Base-by-base conservation (phyloP, 306 rosid species). In the Parietaria judaica region DNA sequence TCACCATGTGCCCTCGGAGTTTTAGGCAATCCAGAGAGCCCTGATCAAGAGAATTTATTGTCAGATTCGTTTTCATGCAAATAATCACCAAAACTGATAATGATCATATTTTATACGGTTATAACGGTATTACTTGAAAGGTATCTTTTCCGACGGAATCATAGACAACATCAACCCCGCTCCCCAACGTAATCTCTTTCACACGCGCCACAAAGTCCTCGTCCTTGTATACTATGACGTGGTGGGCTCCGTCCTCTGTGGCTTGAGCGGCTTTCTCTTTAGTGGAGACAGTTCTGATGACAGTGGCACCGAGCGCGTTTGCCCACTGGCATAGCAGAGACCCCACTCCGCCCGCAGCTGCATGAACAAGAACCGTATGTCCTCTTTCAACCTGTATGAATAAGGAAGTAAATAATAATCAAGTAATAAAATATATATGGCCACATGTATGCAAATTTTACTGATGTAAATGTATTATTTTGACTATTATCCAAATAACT, bases 311-410 rank as follows among this genome's bases (percentile, higher is more conserved):
- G 54, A 91, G 90, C 54, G 83, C 84, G 64, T 83, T 83, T 69
- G 84, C 95, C 98, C 98, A 87, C 60, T 91, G 98, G 73, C 96
- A 78, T 75, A 91, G 74, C n/a, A 91, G 80, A 61, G 98, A 87
- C 56, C 98, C 98, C 38, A 85, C 89, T 66, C 96, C 96, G 61
- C 98, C 98, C 54, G 98, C 98, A 46, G 98, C 96, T 5, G 98
- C 98, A 61, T 87, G 98, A 48, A 87, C 80, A 34, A 91, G 95
- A 62, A 91, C 63, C 0, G 88, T 73, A 60, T 91, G 87, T 61
- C 89, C 95, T n/a, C 81, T 71, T 64, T 87, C 82, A 71, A 91
- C 96, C 98, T 88, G 65, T 34, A 69, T 16, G 14, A 4, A 34
- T 23, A 5, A 31, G 8, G n/a, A 45, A 12, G 63, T 39, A 13